These are phyloP conservation scores for Magnolia officinalis DNA, from an alignment of 164 flowering plant species.

Conservation along the genomic window DNA sequence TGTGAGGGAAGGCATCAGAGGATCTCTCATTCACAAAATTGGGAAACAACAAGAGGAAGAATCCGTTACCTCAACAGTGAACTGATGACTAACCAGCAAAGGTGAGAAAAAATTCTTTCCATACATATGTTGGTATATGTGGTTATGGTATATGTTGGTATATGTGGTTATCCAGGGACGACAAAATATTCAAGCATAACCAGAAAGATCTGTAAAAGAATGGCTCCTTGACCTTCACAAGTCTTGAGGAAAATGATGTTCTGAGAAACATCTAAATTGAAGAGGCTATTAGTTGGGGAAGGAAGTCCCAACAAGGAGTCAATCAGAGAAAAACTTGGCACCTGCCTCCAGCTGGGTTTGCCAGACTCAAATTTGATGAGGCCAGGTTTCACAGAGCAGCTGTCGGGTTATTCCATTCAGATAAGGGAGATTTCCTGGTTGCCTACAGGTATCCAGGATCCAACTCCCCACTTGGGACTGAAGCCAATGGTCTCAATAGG, in stretches of 20 bases:
- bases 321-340: neutral
- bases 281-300: neutral
- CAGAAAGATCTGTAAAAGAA: neutral
- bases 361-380: neutral
- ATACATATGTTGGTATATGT: too few species aligned
- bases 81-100: neutral
- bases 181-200: neutral
- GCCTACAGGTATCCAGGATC: neutral
- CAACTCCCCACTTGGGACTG: neutral
- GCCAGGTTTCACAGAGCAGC: neutral
- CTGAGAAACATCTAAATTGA: neutral
- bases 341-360: neutral
- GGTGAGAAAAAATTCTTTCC: too few species aligned
- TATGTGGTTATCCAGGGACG: too few species aligned
- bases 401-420: neutral
- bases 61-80: neutral
- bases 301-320: neutral
- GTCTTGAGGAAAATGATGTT: neutral
- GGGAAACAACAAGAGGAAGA: neutral
- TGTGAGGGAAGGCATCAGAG: neutral
- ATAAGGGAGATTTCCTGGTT: neutral
- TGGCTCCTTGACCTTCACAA: neutral
- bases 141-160: too few species aligned
- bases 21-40: neutral
- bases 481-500: neutral